A percentile compares a stretch with the other conserved stretches of the same genome.
Conservation (phyloP, 306 rosid genomes). For the Styphnolobium japonicum region DNA sequence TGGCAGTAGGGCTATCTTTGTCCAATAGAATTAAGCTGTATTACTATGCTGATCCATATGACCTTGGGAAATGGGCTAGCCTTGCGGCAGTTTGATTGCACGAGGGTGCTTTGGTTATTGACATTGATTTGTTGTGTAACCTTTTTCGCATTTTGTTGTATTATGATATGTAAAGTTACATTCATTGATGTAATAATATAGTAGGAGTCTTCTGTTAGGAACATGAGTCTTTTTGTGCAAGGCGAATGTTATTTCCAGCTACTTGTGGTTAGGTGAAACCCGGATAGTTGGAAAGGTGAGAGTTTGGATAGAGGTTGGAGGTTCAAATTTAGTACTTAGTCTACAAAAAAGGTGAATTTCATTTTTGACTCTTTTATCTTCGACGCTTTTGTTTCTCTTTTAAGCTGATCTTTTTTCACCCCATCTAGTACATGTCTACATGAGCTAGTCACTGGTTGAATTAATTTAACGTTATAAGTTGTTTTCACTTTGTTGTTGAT, state of each 20-base stretch:
- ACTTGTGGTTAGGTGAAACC: not conserved
- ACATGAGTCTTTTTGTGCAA: not conserved
- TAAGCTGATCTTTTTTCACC: not conserved
- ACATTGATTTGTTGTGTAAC: conserved; percentile 32
- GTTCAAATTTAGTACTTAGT: conserved; percentile 2
- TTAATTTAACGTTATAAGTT: not conserved
- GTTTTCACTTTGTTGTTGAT: not conserved
- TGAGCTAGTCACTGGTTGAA: not conserved
- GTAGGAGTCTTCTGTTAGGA: conserved; percentile 27
- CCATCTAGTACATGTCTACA: not conserved
- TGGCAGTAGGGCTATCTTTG: conserved; percentile 77
- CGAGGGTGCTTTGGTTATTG: not conserved
- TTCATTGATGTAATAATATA: conserved; percentile 42
- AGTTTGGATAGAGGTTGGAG: conserved; percentile 11
- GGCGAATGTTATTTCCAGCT: not conserved
- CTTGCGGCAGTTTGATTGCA: conserved; percentile 67
- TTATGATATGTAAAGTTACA: conserved; percentile 37
- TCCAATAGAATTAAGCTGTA: conserved; percentile 72
- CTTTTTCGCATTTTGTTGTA: conserved; percentile 38
- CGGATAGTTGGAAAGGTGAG: conserved; percentile 1
- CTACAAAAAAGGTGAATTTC: conserved; percentile 13
- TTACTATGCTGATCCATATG: conserved; percentile 84
- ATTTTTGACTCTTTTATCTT: conserved; percentile 16
- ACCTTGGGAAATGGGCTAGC: conserved; percentile 96
- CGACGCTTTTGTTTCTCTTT: not conserved